Percentiles rank a stretch among this genome's conserved stretches.
Evolutionary conservation across 805 yeast species (phyloP).

Genomic region (Candida xiaguanensis): DNA sequence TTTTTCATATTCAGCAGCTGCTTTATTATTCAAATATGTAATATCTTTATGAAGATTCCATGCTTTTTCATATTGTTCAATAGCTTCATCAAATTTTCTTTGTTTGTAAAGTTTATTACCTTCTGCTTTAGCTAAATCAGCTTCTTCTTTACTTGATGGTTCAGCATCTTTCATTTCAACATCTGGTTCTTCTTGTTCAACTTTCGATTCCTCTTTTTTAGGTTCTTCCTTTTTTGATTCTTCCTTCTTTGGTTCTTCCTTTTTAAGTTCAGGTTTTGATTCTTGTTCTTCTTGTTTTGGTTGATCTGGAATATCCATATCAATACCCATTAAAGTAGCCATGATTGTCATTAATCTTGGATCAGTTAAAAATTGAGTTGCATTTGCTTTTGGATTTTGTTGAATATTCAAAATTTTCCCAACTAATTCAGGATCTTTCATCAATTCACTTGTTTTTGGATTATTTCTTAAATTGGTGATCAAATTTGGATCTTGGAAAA

Average conservation of each 20-base stretch:
- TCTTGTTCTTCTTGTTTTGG: constrained; percentile 7
- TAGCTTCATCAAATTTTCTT: constrained; percentile 90
- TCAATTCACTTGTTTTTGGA: constrained; percentile 82
- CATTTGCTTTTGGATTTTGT: constrained; percentile 70
- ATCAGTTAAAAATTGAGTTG: constrained; percentile 68
- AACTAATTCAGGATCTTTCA: constrained; percentile 85
- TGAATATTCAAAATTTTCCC: constrained; percentile 60
- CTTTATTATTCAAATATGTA: constrained; percentile 91
- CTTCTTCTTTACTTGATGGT: constrained; percentile 40
- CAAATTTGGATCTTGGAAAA: constrained; percentile 78
- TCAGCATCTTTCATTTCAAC: constrained; percentile 37
- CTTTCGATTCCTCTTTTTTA: constrained; percentile 12
- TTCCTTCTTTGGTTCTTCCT: constrained; percentile 10
- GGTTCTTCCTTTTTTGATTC: constrained; percentile 8
- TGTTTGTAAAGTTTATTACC: constrained; percentile 87
- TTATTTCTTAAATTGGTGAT: constrained; percentile 70
- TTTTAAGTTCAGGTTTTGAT: constrained; percentile 11
- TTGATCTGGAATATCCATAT: constrained; percentile 46
- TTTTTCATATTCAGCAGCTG: constrained; percentile 97
- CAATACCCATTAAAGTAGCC: constrained; percentile 83
- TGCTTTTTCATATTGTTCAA: constrained; percentile 79
- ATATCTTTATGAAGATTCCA: constrained; percentile 79
- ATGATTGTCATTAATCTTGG: constrained; percentile 85
- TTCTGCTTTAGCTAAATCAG: constrained; percentile 71
- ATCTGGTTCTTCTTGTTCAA: constrained; percentile 15